These are phyloP conservation scores for Gomphus sp. DNA, from an alignment of 1,284 basidiomycete genomes.

Conservation along the genomic window DNA sequence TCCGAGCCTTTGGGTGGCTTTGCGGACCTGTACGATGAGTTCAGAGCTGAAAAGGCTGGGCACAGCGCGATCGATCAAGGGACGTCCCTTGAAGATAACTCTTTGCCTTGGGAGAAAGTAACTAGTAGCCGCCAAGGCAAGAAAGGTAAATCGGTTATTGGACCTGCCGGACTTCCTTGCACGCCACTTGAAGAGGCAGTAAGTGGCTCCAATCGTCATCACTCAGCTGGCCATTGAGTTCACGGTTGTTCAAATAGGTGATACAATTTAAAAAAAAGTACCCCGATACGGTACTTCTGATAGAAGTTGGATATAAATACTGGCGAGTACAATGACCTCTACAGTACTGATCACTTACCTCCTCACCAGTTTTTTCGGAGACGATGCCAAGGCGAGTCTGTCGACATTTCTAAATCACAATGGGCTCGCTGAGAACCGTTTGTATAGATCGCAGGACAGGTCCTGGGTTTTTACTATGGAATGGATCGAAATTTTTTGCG, in stretches of 20 bases:
- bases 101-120: constrained; percentile 17
- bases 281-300: constrained; percentile 71
- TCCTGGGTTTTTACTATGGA: constrained; percentile 8
- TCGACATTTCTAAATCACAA: neutral
- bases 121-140: constrained; percentile 16
- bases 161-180: constrained; percentile 71
- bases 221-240: neutral
- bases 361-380: constrained; percentile 59
- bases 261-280: constrained; percentile 64
- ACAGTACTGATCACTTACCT: neutral
- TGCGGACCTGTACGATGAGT: neutral
- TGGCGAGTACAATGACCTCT: constrained; percentile 21
- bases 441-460: constrained; percentile 4
- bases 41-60: neutral
- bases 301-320: constrained; percentile 87
- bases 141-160: constrained; percentile 43
- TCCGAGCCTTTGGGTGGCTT: neutral
- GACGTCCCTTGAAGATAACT: neutral
- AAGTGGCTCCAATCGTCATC: constrained; percentile 11
- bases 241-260: constrained; percentile 31
- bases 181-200: constrained; percentile 83
- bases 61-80: neutral
- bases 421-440: neutral
- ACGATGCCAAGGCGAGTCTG: constrained; percentile 70
- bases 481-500: constrained; percentile 6